Conservation (phyloP, 495 filamentous ascomycete genomes). For the Hypoxylon perforatum region DNA sequence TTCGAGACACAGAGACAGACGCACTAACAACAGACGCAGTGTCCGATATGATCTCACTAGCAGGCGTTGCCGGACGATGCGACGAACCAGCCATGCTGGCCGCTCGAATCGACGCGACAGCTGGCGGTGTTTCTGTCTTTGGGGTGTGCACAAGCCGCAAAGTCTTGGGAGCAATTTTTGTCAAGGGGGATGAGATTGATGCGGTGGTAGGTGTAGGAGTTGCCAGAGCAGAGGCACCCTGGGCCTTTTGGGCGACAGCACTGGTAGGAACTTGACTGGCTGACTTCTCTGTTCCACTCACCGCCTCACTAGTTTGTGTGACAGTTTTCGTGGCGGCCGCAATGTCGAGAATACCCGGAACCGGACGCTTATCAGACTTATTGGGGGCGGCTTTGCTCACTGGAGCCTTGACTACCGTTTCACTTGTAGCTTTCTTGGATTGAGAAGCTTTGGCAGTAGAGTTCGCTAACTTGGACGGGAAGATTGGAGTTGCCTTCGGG, state of each 20-base stretch:
- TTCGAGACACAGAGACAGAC: slow-evolving; percentile 77
- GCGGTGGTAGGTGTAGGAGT: slow-evolving; percentile 64
- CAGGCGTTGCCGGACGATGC: slow-evolving; percentile 81
- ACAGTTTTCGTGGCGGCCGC: slow-evolving; percentile 61
- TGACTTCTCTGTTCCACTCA: slow-evolving; percentile 45
- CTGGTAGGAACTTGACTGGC: slow-evolving; percentile 19
- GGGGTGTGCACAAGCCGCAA: slow-evolving; percentile 78
- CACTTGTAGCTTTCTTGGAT: slow-evolving; percentile 39
- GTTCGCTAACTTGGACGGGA: slow-evolving; percentile 31
- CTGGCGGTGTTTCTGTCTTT: slow-evolving; percentile 70
- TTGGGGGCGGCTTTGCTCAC: slow-evolving; percentile 16
- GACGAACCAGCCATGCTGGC: slow-evolving; percentile 54
- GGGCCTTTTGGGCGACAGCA: slow-evolving; percentile 36
- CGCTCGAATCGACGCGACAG: slow-evolving; percentile 48
- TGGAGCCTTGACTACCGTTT: slow-evolving; percentile 21
- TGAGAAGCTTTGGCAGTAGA: slow-evolving; percentile 38
- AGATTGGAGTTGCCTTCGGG: slow-evolving; percentile 34
- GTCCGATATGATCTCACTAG: slow-evolving; percentile 80
- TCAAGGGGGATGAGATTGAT: slow-evolving; percentile 58
- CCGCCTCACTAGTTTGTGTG: slow-evolving; percentile 38
- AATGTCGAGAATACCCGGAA: slow-evolving; percentile 72
- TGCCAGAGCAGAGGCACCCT: slow-evolving; percentile 57
- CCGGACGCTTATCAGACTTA: slow-evolving; percentile 62
- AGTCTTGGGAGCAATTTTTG: slow-evolving; percentile 62
- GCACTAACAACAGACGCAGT: slow-evolving; percentile 79